Evolutionary conservation across 495 filamentous ascomycete species (phyloP).

Genomic region (Pyronema domesticum): DNA sequence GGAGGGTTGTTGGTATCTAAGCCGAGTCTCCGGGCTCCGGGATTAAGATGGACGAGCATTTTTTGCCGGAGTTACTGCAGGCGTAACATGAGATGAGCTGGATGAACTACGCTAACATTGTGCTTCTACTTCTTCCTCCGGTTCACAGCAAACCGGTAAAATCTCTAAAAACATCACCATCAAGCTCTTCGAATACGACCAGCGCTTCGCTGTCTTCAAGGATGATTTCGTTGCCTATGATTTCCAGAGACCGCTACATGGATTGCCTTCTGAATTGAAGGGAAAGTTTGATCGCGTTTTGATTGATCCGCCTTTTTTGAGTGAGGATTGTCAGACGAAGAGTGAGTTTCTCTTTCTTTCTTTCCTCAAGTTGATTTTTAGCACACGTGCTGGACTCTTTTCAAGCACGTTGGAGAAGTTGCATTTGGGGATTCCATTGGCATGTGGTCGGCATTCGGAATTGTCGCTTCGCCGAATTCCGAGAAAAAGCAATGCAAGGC

Average conservation of each 20-base stretch:
- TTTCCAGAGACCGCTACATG: conserved; percentile 44
- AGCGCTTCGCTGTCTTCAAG: conserved; percentile 48
- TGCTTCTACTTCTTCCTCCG: no score
- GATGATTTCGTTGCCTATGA: conserved; percentile 55
- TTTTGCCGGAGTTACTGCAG: no score
- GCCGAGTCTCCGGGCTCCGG: no score
- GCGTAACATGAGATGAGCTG: no score
- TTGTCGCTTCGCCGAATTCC: no score
- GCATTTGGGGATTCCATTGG: no score
- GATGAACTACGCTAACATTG: neutral
- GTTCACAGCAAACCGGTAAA: conserved; percentile 16
- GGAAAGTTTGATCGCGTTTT: conserved; percentile 47
- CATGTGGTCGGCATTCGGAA: neutral
- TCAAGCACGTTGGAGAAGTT: no score
- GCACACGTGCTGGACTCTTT: no score
- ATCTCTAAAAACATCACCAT: conserved; percentile 28
- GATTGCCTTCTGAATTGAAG: conserved; percentile 43
- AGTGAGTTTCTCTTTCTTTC: conserved; percentile 26
- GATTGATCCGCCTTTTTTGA: conserved; percentile 61
- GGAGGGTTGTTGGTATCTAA: no score
- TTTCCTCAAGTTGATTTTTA: neutral
- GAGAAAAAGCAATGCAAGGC: no score
- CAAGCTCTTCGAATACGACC: conserved; percentile 50
- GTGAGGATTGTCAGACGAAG: conserved; percentile 66
- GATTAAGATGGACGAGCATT: no score